Conservation (phyloP, 805 yeast species). For the Brettanomyces naardenensis region DNA sequence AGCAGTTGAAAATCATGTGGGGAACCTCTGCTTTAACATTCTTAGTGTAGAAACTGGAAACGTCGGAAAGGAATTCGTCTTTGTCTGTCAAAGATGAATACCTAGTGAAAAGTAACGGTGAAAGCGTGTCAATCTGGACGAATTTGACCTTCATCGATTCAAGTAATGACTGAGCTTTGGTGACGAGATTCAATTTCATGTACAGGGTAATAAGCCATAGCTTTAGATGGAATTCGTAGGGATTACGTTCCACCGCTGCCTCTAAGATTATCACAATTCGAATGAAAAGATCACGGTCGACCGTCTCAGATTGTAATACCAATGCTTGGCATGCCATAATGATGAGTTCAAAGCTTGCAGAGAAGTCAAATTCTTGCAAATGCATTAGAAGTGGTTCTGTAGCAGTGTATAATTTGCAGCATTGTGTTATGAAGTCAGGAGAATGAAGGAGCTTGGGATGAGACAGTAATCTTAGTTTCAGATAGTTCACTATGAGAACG, state of each 20-base stretch:
- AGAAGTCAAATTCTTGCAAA: constrained; percentile 60
- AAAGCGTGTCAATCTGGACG: constrained; percentile 67
- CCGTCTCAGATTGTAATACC: constrained; percentile 5
- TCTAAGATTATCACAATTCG: constrained; percentile 52
- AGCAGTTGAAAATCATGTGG: constrained; percentile 41
- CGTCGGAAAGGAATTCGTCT: constrained; percentile 26
- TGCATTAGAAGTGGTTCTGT: constrained; percentile 28
- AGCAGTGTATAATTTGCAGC: constrained; percentile 32
- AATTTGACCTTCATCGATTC: constrained; percentile 55
- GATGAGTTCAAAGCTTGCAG: constrained; percentile 58
- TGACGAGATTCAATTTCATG: constrained; percentile 45
- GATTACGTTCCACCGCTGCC: constrained; percentile 43
- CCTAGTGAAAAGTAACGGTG: constrained; percentile 45
- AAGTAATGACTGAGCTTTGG: constrained; percentile 44
- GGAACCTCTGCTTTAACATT: constrained; percentile 46
- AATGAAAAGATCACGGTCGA: constrained; percentile 21
- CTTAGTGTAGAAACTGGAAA: constrained; percentile 40
- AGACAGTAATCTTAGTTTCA: constrained; percentile 37
- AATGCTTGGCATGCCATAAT: constrained; percentile 42
- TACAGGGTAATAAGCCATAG: constrained; percentile 67
- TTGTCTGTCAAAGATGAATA: constrained; percentile 32
- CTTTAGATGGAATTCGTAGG: constrained; percentile 63
- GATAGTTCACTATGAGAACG: constrained; percentile 22
- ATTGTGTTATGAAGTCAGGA: constrained; percentile 21
- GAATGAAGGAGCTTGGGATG: constrained; percentile 16